Conservation (phyloP, 2,329 filamentous ascomycete genomes). For the Colletotrichum kahawae region DNA sequence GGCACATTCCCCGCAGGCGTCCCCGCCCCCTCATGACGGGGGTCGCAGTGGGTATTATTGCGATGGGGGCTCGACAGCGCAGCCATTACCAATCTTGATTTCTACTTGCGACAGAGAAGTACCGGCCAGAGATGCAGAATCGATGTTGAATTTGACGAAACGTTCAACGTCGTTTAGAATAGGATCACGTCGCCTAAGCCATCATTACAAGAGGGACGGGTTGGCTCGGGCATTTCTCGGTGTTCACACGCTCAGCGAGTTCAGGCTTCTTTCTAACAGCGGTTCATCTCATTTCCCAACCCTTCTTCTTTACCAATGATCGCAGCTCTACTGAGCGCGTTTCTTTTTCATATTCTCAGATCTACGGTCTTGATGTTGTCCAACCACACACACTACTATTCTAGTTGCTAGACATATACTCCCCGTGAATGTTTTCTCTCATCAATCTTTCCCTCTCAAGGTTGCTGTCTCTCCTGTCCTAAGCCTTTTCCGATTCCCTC, state of each 20-base stretch:
- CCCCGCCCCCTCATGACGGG: not conserved
- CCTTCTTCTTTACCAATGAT: no score
- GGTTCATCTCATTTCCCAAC: no score
- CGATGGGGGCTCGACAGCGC: not conserved
- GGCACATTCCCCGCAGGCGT: not conserved
- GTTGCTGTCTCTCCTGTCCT: no score
- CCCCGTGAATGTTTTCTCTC: not conserved
- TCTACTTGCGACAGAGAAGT: not conserved
- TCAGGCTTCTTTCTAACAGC: not conserved
- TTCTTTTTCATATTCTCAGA: not conserved
- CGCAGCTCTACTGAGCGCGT: not conserved
- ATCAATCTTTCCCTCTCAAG: no score
- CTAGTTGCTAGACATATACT: not conserved
- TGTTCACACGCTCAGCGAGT: not conserved
- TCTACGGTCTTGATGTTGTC: not conserved
- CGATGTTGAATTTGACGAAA: fast-evolving
- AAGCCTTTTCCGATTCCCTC: not conserved
- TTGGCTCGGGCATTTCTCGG: not conserved
- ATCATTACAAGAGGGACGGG: no score
- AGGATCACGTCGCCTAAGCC: not conserved
- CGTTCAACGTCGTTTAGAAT: fast-evolving
- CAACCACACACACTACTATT: not conserved
- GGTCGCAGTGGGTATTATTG: not conserved
- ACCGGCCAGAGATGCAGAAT: not conserved
- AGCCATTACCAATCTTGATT: not conserved